Base-by-base conservation (phyloP, 192 early-diverging fungal species). In the Coemansia nantahalensis region DNA sequence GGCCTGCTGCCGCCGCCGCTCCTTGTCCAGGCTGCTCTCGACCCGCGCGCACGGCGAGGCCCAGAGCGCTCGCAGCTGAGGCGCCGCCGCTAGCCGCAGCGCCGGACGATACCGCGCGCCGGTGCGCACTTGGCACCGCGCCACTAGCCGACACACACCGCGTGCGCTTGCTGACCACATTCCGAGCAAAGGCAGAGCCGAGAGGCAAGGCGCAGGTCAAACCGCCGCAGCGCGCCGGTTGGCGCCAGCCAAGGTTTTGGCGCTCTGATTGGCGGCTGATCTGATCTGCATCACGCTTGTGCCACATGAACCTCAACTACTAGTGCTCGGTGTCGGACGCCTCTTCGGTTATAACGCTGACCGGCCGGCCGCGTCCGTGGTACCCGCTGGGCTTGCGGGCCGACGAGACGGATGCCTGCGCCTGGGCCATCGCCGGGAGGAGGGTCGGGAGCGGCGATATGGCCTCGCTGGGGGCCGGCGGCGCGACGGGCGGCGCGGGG, bases 321-420 rank as follows among this genome's bases (percentile, higher is more conserved):
- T 3, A 28, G 4, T 43, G 41, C 17, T 73, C 62, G 11, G 48
- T 33, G 43, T 73, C 69, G 13, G 69, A 65, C 50, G n/a, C n/a
- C n/a, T 73, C 69, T 21, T 71, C 69, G 32, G 62, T 51, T 22
- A 68, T 68, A 22, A 68, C 59, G 17, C 66, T 68, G 13, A 68
- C 66, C 1, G 66, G 66, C 6, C 66, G 56, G 10, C 66, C 66
- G 15, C 34, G 30, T 8, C 59, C 50, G 8, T 46, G 14, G 32
- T 61, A 61, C 14, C 48, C 49, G 40, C 38, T 49, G 13, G 42
- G 38, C 32, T 49, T 32, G 10, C 48, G 48, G 11, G 50, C 22
- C n/a, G n/a, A n/a, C n/a, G n/a, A n/a, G n/a, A n/a, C n/a, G 23
- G 28, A 39, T 39, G 50, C 26, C 22, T 46, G 45, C 0, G 5